These are phyloP conservation scores for Umbelopsis sp. DNA, from an alignment of 371 early-diverging fungal genomes.

Conservation along the genomic window DNA sequence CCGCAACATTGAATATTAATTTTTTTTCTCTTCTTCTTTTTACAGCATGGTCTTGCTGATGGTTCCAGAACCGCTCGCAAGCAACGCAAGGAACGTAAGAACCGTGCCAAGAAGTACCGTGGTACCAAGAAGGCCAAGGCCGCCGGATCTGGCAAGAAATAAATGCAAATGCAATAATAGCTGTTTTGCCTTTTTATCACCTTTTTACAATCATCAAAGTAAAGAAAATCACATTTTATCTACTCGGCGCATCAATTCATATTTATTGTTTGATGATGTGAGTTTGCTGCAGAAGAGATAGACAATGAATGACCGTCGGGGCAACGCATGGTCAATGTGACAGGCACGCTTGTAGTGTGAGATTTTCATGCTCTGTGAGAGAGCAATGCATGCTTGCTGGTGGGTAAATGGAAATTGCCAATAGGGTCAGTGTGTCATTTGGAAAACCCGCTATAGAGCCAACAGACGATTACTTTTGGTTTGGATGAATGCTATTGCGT, in stretches of 20 bases:
- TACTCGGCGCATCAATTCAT: neutral
- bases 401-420: too few species aligned
- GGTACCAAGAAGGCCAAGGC: slow-evolving; percentile 97
- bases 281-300: too few species aligned
- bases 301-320: too few species aligned
- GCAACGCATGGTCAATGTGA: too few species aligned
- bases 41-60: slow-evolving; percentile 79
- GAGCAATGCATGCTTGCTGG: too few species aligned
- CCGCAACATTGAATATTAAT: neutral
- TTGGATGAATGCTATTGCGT: too few species aligned
- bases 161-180: slow-evolving; percentile 36
- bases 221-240: slow-evolving; percentile 14
- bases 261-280: too few species aligned
- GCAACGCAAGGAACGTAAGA: slow-evolving; percentile 99
- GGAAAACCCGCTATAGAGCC: too few species aligned
- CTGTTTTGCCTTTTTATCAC: slow-evolving; percentile 18
- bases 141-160: slow-evolving; percentile 55
- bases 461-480: too few species aligned
- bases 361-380: too few species aligned
- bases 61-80: slow-evolving; percentile 87
- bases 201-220: slow-evolving; percentile 17
- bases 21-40: neutral
- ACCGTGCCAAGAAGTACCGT: slow-evolving; percentile 98
- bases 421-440: too few species aligned
- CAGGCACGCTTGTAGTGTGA: too few species aligned